Base-by-base conservation (phyloP, 257 asterid genomes). In the Solanum pimpinellifolium region DNA sequence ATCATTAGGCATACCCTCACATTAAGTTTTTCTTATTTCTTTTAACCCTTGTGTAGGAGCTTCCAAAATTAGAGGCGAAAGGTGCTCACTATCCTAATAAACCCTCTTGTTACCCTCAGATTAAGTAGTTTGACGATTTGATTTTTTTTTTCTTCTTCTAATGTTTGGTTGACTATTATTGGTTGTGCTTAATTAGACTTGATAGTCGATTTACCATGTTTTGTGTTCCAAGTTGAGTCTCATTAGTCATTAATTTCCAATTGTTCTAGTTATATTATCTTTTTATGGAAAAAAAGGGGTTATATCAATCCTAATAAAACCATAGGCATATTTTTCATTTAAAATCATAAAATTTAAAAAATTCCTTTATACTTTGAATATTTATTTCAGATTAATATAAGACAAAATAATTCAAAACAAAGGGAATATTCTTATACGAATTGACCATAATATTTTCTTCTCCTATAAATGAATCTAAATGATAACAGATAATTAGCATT, bases 361-460 rank as follows among this genome's bases (percentile, higher is more conserved):
- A 2, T 9, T 41, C 0, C 0, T 7, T 41, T 41, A 41, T 41
- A 41, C 2, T 41, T 2, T 41, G 9, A 1, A 41, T 2, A 0
- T 41, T 41, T 41, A 10, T 41, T 0, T 41, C 11, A 41, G 2
- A 37, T 37, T 37, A 37, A 16, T 52, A 52, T 6, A 52, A 52
- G 9, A 52, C 9, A 16, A 49, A 49, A 15, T 1, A 52, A 16
- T 52, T 52, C 2, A 0, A 52, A 16, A 16, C 8, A 52, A 3
- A 6, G 23, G 18, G 3, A 52, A 52, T 52, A 18, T 11, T 25
- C 20, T 11, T 11, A 13, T 66, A 66, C 0, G 37, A 66, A 66
- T 66, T 66, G 37, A 66, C 18, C 12, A 31, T 25, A n/a, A 12
- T 11, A 20, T 59, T 6, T 11, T 66, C 12, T 12, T 12, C 13